Conservation (phyloP, 2,329 filamentous ascomycete genomes). For the Botrytis galanthina region DNA sequence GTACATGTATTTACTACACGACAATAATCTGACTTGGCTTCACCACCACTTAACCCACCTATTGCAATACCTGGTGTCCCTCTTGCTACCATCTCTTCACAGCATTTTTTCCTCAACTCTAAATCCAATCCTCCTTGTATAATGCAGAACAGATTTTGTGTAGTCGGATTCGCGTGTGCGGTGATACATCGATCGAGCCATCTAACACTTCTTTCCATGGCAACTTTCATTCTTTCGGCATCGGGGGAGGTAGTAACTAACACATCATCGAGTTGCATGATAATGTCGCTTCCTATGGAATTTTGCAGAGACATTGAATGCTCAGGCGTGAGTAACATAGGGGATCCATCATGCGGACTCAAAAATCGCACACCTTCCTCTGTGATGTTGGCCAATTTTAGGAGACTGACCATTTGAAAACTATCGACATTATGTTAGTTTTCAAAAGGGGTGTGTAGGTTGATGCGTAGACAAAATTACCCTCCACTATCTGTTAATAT, state of each 20-base stretch:
- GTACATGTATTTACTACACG: constrained; percentile 87
- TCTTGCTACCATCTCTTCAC: constrained; percentile 78
- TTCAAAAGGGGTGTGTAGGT: neutral
- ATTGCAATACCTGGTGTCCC: constrained; percentile 97
- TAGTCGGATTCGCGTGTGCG: constrained; percentile 77
- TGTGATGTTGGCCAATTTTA: constrained; percentile 89
- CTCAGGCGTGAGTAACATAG: constrained; percentile 96
- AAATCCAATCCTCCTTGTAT: constrained; percentile 94
- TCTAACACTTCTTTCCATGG: constrained; percentile 89
- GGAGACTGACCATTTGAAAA: constrained; percentile 97
- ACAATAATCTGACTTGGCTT: constrained; percentile 92
- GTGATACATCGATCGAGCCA: constrained; percentile 96
- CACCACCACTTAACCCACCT: constrained; percentile 88
- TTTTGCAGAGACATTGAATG: constrained; percentile 96
- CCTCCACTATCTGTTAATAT: constrained; percentile 81
- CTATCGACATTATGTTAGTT: constrained; percentile 47
- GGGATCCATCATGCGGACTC: constrained; percentile 91
- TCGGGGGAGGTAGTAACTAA: constrained; percentile 95
- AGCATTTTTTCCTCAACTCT: constrained; percentile 80
- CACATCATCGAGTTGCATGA: constrained; percentile 99
- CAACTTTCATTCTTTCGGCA: constrained; percentile 80
- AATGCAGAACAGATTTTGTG: constrained; percentile 96
- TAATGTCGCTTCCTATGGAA: constrained; percentile 96
- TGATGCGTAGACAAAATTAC: constrained; percentile 43
- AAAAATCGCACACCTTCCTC: constrained; percentile 92